Base-by-base conservation (phyloP, 2,329 filamentous ascomycete species). In the Tolypocladium tundrense region DNA sequence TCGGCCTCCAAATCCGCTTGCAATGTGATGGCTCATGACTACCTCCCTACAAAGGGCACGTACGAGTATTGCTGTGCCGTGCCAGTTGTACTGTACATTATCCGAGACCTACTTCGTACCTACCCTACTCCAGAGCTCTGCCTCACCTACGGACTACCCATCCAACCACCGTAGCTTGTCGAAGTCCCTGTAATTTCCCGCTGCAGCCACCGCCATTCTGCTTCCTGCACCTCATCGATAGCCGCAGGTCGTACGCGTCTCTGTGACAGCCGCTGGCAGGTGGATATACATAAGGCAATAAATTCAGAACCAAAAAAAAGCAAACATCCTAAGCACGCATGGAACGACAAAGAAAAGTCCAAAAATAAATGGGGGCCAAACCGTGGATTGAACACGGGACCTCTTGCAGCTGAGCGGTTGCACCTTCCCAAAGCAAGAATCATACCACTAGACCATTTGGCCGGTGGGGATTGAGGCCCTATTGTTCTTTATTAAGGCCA, bases 361-460 rank as follows among this genome's bases (percentile, higher is more conserved):
- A 62, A 65, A 66, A 39, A 7, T 24, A 14, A 4, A 10, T 6
- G 2, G 65, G 65, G 66, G 64, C 62, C 63, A 60, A 62, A 65
- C 65, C 67, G 66, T 63, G 67, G 63, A 66, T 70, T 65, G 68
- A 70, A 70, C 68, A 62, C 67, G 66, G 66, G 68, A 67, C 68
- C 68, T 69, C 68, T 68, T 66, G 65, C 68, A 69, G 53, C 8
- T 59, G 57, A 59, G 60, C 16, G 53, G 50, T 4, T 11, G 3
- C 9, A 2, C 6, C 24, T 37, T 59, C 67, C 67, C 67, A 69
- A 69, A 69, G 67, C 66, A 65, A 67, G 67, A 69, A 69, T 69
- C 67, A 69, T 69, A 69, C 67, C 66, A 64, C 67, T 69, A 69
- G 67, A 69, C 67, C 67, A 69, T 64, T 62, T 60, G 63, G 61